Base-by-base conservation (phyloP, 2,329 filamentous ascomycete genomes). In the Aureobasidium sp. region DNA sequence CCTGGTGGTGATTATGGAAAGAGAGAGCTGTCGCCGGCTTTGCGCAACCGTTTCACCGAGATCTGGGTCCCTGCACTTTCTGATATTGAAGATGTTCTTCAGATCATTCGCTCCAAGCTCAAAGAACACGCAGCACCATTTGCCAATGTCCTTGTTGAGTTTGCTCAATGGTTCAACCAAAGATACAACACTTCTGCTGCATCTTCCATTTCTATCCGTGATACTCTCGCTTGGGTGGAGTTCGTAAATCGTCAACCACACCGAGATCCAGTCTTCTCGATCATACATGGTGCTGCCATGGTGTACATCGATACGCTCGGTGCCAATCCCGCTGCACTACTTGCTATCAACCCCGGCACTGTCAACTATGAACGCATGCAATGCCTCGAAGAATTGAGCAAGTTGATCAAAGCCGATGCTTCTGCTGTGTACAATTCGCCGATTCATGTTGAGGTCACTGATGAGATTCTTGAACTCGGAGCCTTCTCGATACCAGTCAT, bases 1-100 rank as follows among this genome's bases (percentile, higher is more conserved):
- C 93, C 93, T 7, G 94, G 94, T 47, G 93, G 94, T 40, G 93
- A 99, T 65, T 98, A 97, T 67, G 93, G 93, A 59, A 99, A 99
- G 72, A 89, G 91, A 61, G 93, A 99, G 68, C 78, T 99, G 11
- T 98, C 93, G 1, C 93, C 93, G 3, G 94, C 93, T 12, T 74
- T 99, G 56, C 81, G 93, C 40, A 98, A 99, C 66, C 87, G 93
- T 56, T 95, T 99, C 67, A 99, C 93, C 0, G 93, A 99, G 69
- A 96, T 99, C 7, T 98, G 93, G 93, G 93, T 97, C 0, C 90
- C 93, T 1, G 80, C 90, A 1, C 73, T 97, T 55, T 90, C 89
- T 1, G 87, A 91, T 56, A 79, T 82, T 48, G 84, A 90, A 25
- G 94, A 99, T 65, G 84, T 97, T 29, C 71, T 90, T 17, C 86